phyloP scores from a whole-genome alignment of 257 asterid genomes.

The Nicotiana benthamiana region DNA sequence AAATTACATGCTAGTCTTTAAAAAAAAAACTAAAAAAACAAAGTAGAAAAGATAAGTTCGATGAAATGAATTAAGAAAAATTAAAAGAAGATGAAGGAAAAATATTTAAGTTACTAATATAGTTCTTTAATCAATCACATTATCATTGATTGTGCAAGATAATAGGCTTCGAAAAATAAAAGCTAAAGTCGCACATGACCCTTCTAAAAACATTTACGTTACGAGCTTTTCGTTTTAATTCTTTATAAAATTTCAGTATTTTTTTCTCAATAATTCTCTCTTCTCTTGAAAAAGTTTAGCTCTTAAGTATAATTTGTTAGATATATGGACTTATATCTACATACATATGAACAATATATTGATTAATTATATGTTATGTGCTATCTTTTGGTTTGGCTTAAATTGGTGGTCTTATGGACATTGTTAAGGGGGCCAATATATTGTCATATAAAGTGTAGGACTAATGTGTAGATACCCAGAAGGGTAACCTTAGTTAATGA shows the following conservation, averaged over 20 bases:
- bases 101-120: not conserved
- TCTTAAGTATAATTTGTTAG: slow-evolving; percentile 70
- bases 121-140: slow-evolving; percentile 45
- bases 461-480: too few species aligned
- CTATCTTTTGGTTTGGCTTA: too few species aligned
- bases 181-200: slow-evolving; percentile 35
- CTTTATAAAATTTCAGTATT: slow-evolving; percentile 28
- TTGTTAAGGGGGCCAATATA: too few species aligned
- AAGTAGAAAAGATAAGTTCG: not conserved
- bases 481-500: too few species aligned
- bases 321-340: too few species aligned
- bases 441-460: too few species aligned
- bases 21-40: not conserved
- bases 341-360: too few species aligned
- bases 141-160: slow-evolving; percentile 68
- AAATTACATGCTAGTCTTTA: not conserved
- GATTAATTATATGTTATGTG: too few species aligned
- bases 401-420: too few species aligned
- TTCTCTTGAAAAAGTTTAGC: slow-evolving; percentile 78
- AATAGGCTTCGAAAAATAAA: slow-evolving; percentile 64
- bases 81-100: not conserved
- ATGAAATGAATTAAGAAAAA: not conserved
- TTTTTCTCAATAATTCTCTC: slow-evolving; percentile 30
- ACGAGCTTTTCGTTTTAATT: not conserved
- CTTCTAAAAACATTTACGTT: slow-evolving; percentile 21